Conservation (phyloP, 208 protist species). For the Angomonas ambiguus region DNA sequence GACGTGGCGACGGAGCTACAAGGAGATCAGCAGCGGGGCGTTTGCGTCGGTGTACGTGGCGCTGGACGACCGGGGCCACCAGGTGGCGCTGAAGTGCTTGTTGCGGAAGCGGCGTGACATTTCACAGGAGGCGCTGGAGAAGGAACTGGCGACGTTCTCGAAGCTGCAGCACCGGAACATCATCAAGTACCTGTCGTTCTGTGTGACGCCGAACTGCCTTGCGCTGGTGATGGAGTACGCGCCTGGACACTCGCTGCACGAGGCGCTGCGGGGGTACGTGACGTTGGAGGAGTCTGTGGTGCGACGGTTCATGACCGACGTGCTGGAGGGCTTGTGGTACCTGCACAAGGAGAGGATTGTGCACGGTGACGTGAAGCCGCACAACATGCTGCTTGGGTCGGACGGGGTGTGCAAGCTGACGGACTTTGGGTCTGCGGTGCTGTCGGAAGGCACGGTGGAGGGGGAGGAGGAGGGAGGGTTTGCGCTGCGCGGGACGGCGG, state of each 20-base stretch:
- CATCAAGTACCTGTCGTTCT: conserved; percentile 71
- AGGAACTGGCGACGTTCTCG: conserved; percentile 55
- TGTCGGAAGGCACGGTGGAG: conserved; percentile 14
- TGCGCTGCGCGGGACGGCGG: conserved; percentile 32
- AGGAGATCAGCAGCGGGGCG: conserved; percentile 57
- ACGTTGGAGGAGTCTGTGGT: conserved; percentile 53
- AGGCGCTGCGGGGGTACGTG: conserved; percentile 70
- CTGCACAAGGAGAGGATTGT: conserved; percentile 65
- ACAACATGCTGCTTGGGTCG: conserved; percentile 78
- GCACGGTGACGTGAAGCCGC: conserved; percentile 86
- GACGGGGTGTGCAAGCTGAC: conserved; percentile 83
- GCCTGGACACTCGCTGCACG: conserved; percentile 68
- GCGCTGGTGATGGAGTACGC: conserved; percentile 87
- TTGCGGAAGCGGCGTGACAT: conserved; percentile 51
- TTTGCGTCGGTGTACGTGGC: conserved; percentile 72
- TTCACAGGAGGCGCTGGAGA: conserved; percentile 52
- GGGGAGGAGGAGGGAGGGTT: conserved; percentile 12
- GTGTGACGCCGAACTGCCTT: conserved; percentile 50
- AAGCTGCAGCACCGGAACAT: conserved; percentile 74
- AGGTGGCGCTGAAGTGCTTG: conserved; percentile 83
- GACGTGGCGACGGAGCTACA: conserved; percentile 57
- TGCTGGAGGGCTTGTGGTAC: conserved; percentile 70
- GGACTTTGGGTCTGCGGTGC: conserved; percentile 81
- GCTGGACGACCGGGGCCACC: conserved; percentile 54
- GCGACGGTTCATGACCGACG: conserved; percentile 70